Evolutionary conservation across 2,329 filamentous ascomycete genomes (phyloP).

Genomic region (Cladosporium colombiae): DNA sequence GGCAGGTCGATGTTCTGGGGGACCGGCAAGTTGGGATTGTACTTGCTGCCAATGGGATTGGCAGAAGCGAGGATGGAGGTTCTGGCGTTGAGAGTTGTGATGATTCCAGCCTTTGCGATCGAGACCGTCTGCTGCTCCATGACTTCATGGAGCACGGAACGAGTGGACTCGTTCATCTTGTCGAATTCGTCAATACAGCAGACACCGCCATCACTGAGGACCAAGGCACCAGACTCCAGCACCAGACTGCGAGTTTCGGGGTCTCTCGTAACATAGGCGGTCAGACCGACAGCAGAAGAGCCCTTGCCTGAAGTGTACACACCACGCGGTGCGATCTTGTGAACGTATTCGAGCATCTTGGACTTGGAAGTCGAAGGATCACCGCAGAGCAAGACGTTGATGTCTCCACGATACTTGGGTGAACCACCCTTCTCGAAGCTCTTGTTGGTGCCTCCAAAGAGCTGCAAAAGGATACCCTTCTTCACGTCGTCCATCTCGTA

Average conservation of each 20-base stretch:
- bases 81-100: slow-evolving; percentile 87
- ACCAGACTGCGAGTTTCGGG: slow-evolving; percentile 73
- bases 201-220: slow-evolving; percentile 72
- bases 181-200: slow-evolving; percentile 81
- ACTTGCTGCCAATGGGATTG: slow-evolving; percentile 96
- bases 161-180: slow-evolving; percentile 75
- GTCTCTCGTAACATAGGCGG: slow-evolving; percentile 74
- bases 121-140: slow-evolving; percentile 82
- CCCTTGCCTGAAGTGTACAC: slow-evolving; percentile 77
- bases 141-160: slow-evolving; percentile 75
- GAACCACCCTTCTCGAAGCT: slow-evolving; percentile 95
- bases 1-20: slow-evolving; percentile 98
- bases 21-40: slow-evolving; percentile 92
- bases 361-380: slow-evolving; percentile 97
- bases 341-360: slow-evolving; percentile 88
- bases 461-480: slow-evolving; percentile 93
- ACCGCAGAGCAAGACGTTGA: slow-evolving; percentile 94
- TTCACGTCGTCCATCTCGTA: slow-evolving; percentile 99
- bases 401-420: slow-evolving; percentile 93
- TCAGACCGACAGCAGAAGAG: slow-evolving; percentile 73
- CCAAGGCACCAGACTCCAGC: slow-evolving; percentile 72
- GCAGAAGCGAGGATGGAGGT: slow-evolving; percentile 95
- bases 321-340: slow-evolving; percentile 92
- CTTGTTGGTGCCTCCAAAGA: slow-evolving; percentile 98
- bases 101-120: slow-evolving; percentile 76